Percentiles rank a stretch among this genome's conserved stretches.
Evolutionary conservation across 2,329 filamentous ascomycete species (phyloP).

Genomic region (Phaeoacremonium minimum): DNA sequence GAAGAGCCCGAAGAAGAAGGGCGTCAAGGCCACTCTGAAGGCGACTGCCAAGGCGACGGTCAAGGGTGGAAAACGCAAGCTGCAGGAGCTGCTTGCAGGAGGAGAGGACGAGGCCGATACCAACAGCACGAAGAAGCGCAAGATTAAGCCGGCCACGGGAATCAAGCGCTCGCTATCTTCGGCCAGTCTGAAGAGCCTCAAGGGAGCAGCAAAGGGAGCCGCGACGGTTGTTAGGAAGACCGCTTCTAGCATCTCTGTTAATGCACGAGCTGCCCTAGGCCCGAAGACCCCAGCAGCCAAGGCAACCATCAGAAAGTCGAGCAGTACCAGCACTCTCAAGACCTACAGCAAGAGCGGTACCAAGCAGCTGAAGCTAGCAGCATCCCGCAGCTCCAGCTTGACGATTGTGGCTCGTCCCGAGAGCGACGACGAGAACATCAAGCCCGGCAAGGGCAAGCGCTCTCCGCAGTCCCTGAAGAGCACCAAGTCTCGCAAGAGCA

Average conservation of each 20-base stretch:
- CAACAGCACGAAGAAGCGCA: conserved; percentile 37
- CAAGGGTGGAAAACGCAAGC: conserved; percentile 52
- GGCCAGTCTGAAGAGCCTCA: conserved; percentile 24
- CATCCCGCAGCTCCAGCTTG: conserved; percentile 6
- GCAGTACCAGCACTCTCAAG: conserved; percentile 6
- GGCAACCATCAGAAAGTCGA: conserved; percentile 8
- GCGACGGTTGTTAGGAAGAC: conserved; percentile 31
- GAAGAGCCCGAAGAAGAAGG: conserved; percentile 13
- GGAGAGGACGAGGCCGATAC: conserved; percentile 24
- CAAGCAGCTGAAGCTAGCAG: conserved; percentile 9
- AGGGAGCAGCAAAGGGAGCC: conserved; percentile 27
- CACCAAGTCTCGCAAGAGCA: conserved; percentile 7
- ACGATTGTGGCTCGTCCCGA: conserved; percentile 2
- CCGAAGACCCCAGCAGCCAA: background rate
- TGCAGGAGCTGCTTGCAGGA: conserved; percentile 45
- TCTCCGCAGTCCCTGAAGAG: conserved; percentile 3
- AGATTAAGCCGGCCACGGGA: conserved; percentile 34
- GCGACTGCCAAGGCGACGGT: conserved; percentile 28
- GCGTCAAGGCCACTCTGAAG: conserved; percentile 15
- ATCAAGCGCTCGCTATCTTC: conserved; percentile 26
- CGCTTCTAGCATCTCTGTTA: conserved; percentile 32
- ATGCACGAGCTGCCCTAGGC: conserved; percentile 21
- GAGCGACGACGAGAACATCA: background rate
- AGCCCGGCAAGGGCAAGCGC: background rate
- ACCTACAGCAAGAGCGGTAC: conserved; percentile 10